phyloP scores from a whole-genome alignment of 2,329 filamentous ascomycete genomes.

The Fusarium ramigenum region DNA sequence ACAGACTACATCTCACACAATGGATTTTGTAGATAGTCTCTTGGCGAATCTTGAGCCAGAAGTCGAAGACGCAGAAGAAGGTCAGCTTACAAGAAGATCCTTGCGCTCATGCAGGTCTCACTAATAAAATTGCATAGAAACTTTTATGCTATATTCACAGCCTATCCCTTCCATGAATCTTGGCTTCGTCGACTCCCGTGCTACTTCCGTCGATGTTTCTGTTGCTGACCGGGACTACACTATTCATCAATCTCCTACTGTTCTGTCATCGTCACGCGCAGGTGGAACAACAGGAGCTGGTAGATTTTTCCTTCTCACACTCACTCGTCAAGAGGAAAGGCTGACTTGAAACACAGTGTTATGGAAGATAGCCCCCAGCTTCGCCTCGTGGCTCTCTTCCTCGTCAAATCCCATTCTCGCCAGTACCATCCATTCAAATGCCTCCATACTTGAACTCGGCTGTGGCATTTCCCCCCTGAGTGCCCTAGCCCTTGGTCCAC shows the following conservation, averaged over 20 bases:
- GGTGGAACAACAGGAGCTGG: conserved; percentile 66
- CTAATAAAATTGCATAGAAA: conserved; percentile 66
- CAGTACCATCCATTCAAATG: conserved; percentile 57
- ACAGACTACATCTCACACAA: background rate
- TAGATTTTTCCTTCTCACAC: conserved; percentile 38
- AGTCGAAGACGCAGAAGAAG: conserved; percentile 61
- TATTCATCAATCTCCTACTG: conserved; percentile 83
- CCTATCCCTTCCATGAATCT: conserved; percentile 78
- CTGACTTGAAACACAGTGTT: conserved; percentile 65
- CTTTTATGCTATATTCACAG: conserved; percentile 86
- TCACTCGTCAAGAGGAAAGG: conserved; percentile 2
- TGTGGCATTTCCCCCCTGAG: conserved; percentile 87
- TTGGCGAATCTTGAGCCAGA: conserved; percentile 52
- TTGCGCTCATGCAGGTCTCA: background rate
- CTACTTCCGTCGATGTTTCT: conserved; percentile 70
- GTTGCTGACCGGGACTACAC: conserved; percentile 76
- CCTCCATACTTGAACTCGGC: conserved; percentile 82
- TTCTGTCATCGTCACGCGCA: conserved; percentile 79
- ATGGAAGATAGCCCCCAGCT: conserved; percentile 88
- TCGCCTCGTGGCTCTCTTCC: conserved; percentile 81
- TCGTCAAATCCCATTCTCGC: conserved; percentile 70
- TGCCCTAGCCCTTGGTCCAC: conserved; percentile 72
- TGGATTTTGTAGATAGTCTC: conserved; percentile 38
- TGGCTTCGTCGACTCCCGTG: conserved; percentile 82
- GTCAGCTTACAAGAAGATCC: conserved; percentile 36